These are phyloP conservation scores for Ambrosiella beaveri DNA, from an alignment of 2,329 filamentous ascomycete species.

Conservation along the genomic window DNA sequence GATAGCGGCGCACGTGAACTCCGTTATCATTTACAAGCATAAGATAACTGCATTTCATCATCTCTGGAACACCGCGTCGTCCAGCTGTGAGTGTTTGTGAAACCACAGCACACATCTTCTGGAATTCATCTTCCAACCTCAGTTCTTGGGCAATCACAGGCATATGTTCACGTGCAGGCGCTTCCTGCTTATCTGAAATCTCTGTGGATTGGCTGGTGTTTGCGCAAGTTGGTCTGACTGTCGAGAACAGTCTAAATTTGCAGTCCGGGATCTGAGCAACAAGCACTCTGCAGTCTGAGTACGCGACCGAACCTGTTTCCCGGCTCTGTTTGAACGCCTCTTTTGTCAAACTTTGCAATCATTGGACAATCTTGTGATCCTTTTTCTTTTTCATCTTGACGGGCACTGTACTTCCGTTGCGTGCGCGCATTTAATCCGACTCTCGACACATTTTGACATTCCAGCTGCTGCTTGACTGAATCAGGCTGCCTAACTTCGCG, in stretches of 20 bases:
- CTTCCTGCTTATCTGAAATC: not conserved
- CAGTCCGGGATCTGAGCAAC: not conserved
- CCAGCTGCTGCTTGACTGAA: too few species aligned
- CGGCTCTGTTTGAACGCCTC: not conserved
- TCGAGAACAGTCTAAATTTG: constrained; percentile 1
- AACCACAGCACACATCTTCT: too few species aligned
- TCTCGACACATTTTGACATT: not conserved
- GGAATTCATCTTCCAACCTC: too few species aligned
- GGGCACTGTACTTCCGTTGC: too few species aligned
- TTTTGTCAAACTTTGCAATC: constrained; percentile 3
- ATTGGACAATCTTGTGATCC: not conserved
- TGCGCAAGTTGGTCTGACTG: not conserved
- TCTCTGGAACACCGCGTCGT: too few species aligned
- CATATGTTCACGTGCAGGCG: too few species aligned
- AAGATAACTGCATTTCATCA: too few species aligned
- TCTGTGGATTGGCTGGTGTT: not conserved
- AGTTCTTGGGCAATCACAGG: too few species aligned
- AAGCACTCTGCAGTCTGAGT: not conserved
- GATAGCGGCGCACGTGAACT: too few species aligned
- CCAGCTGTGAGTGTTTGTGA: too few species aligned
- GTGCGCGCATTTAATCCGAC: not conserved
- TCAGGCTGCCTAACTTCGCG: not conserved
- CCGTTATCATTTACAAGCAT: too few species aligned
- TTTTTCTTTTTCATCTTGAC: not conserved
- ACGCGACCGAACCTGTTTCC: not conserved